Conservation (phyloP, 2,329 filamentous ascomycete genomes). For the Neurospora sp. region DNA sequence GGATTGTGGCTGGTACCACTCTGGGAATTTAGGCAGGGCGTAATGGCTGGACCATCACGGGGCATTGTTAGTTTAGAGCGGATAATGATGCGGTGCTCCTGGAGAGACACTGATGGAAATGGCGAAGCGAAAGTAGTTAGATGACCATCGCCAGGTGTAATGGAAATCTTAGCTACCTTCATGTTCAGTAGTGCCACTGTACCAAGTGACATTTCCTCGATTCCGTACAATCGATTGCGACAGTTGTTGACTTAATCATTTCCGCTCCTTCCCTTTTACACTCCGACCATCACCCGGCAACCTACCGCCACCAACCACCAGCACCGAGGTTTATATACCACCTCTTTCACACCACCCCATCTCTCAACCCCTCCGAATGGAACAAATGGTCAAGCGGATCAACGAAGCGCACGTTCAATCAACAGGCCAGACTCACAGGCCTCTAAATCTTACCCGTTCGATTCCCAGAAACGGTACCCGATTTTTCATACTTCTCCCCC, state of each 20-base stretch:
- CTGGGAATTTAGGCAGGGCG: background rate
- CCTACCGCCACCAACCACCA: background rate
- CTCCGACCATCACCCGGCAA: background rate
- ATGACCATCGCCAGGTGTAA: background rate
- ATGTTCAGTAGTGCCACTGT: too few relatives aligned
- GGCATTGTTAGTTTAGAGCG: background rate
- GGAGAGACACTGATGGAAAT: background rate
- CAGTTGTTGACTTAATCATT: background rate
- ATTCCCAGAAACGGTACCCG: background rate
- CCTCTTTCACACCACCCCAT: background rate
- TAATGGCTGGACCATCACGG: background rate
- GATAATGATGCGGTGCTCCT: background rate
- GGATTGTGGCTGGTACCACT: background rate
- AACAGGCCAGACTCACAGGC: background rate
- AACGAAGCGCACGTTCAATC: background rate
- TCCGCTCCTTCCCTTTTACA: background rate
- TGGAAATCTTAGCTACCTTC: too few relatives aligned
- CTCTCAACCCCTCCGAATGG: background rate
- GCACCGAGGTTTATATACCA: background rate
- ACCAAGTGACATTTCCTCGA: background rate
- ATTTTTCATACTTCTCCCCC: background rate
- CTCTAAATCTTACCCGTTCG: background rate
- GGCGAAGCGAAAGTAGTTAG: background rate
- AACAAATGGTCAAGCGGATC: background rate
- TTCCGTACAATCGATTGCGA: background rate